These are phyloP conservation scores for Leccinum truebloodii DNA, from an alignment of 768 basidiomycete genomes.

Conservation along the genomic window DNA sequence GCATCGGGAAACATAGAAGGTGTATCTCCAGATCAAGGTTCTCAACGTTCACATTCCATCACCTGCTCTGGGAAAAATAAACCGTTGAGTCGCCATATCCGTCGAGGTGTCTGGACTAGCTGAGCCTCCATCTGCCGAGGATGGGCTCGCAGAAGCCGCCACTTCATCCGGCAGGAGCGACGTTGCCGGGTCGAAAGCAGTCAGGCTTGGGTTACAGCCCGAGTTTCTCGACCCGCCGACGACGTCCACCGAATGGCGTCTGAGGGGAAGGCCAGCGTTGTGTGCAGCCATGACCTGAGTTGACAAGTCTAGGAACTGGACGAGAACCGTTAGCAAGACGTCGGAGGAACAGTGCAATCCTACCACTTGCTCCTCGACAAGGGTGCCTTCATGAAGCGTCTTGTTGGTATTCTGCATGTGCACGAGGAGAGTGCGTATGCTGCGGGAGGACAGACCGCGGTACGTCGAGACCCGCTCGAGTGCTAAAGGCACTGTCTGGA, in stretches of 20 bases:
- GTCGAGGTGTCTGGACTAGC: slow-evolving; percentile 21
- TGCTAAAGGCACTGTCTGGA: slow-evolving; percentile 46
- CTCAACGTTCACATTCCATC: slow-evolving; percentile 19
- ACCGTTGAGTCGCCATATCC: slow-evolving; percentile 17
- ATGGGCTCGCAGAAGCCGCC: slow-evolving; percentile 25
- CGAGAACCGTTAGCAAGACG: background rate
- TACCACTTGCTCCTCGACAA: slow-evolving; percentile 59
- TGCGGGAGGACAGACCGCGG: slow-evolving; percentile 59
- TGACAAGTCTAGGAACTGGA: slow-evolving; percentile 33
- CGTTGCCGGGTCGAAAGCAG: slow-evolving; percentile 18
- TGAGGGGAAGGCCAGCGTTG: slow-evolving; percentile 23
- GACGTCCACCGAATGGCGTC: slow-evolving; percentile 35
- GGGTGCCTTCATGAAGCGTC: slow-evolving; percentile 49
- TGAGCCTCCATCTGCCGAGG: slow-evolving; percentile 22
- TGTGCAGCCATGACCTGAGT: slow-evolving; percentile 30
- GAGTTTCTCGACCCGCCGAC: slow-evolving; percentile 16
- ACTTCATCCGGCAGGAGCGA: slow-evolving; percentile 18
- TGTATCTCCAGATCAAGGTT: slow-evolving; percentile 3
- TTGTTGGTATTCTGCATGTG: slow-evolving; percentile 64
- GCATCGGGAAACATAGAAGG: slow-evolving; percentile 2
- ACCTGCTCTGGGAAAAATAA: slow-evolving; percentile 17
- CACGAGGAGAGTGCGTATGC: slow-evolving; percentile 69
- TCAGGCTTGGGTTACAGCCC: slow-evolving; percentile 12
- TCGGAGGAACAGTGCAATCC: background rate
- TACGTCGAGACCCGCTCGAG: slow-evolving; percentile 54